A percentile compares a stretch with the other conserved stretches of the same genome.
Conservation (phyloP, 148 eudicot genomes). For the Hydrangea macrophylla region DNA sequence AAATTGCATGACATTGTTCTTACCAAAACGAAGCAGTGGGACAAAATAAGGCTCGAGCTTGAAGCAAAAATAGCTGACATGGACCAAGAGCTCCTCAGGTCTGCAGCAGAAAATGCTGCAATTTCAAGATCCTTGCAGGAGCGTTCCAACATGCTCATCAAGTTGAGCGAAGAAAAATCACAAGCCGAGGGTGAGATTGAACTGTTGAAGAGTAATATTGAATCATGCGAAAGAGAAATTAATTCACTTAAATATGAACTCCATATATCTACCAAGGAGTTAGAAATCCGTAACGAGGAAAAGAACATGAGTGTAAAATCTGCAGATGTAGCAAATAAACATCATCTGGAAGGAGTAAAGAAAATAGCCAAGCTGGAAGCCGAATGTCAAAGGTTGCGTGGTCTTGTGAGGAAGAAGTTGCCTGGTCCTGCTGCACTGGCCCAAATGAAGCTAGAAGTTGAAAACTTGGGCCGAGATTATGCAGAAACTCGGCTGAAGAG, state of each 20-base stretch:
- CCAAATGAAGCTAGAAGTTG: slow-evolving; percentile 97
- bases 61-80: slow-evolving; percentile 58
- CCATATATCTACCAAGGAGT: slow-evolving; percentile 73
- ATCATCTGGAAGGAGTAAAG: slow-evolving; percentile 86
- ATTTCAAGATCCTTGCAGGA: slow-evolving; percentile 92
- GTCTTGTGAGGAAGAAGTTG: slow-evolving; percentile 91
- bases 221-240: slow-evolving; percentile 84
- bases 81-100: slow-evolving; percentile 75
- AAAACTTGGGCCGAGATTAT: slow-evolving; percentile 75
- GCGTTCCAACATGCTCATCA: slow-evolving; percentile 80
- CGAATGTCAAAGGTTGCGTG: slow-evolving; percentile 94
- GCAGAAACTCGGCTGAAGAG: slow-evolving; percentile 66
- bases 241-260: slow-evolving; percentile 89
- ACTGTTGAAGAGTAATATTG: slow-evolving; percentile 62
- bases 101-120: slow-evolving; percentile 80
- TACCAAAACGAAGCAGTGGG: slow-evolving; percentile 65
- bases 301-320: slow-evolving; percentile 87
- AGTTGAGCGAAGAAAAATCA: slow-evolving; percentile 76
- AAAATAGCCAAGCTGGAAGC: slow-evolving; percentile 91
- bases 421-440: slow-evolving; percentile 99
- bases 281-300: slow-evolving; percentile 94
- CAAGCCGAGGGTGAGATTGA: slow-evolving; percentile 89
- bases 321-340: slow-evolving; percentile 91
- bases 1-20: slow-evolving; percentile 63
- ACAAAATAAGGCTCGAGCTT: slow-evolving; percentile 70